Evolutionary conservation across 192 early-diverging fungal species (phyloP), one percentile per base, ranked within the genome.

Genomic region (Entomortierella beljakovae): DNA sequence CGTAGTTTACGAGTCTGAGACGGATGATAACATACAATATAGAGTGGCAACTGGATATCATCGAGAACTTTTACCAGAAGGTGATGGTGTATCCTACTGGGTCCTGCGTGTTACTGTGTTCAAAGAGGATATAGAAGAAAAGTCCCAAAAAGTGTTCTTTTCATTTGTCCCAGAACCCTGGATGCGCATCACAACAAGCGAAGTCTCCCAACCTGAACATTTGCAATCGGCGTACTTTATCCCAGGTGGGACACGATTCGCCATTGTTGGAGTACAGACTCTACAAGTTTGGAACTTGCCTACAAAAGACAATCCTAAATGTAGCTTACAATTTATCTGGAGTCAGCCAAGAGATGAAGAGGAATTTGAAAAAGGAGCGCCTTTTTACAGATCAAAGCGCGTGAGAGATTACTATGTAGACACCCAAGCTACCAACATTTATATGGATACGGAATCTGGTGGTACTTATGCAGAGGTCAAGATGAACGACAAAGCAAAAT

Each of bases 261-360:
- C 51, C 1, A 51, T 79, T 0, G 61, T 58, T 5, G 75, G 75
- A 20, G 60, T 64, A 13, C 75, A 79, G 31, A 69, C 75, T 0
- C 75, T 79, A 6, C 75, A 79, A 31, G 26, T 79, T 7, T 79
- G 75, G 75, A 79, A 79, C 42, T 40, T 79, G 6, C 75, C 75
- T 1, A 65, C 62, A 5, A 43, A 29, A 34, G 75, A 79, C 42
- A 68, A 70, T 34, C 38, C 54, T 18, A 79, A 70, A 31, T 79
- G 75, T 8, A 68, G 33, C n/a, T 62, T 79, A 15, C 75, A 79
- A 29, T 79, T 35, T 62, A 64, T 79, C 33, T 79, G 75, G 75
- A 79, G 75, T 65, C 75, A 79, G 32, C 75, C 75, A 55, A 61
- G 56, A 33, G 75, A 70, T 8, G 63, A 54, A 6, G 42, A 58